Evolutionary conservation across 768 basidiomycete genomes (phyloP).

Genomic region (Agaricus subrufescens): DNA sequence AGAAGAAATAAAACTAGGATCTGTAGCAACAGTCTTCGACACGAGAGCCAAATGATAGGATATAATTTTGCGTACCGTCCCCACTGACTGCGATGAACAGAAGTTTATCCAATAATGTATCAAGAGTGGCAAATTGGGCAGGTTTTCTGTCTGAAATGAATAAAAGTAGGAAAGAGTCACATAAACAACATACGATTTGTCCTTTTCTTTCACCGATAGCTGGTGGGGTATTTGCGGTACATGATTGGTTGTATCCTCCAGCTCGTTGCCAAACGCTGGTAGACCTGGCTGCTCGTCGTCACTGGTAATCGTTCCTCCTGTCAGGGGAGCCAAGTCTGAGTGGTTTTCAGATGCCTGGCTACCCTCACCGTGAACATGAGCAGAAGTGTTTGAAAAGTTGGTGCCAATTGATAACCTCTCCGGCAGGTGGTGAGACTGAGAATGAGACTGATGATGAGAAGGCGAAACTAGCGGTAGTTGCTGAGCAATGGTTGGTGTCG

Average conservation of each 20-base stretch:
- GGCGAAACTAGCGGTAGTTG: background rate
- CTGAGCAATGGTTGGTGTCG: constrained; percentile 45
- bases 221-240: constrained; percentile 16
- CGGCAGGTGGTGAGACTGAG: background rate
- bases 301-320: background rate
- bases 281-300: constrained; percentile 9
- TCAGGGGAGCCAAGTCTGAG: background rate
- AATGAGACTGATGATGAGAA: background rate
- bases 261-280: background rate
- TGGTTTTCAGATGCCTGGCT: background rate
- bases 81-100: constrained; percentile 80
- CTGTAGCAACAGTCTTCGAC: constrained; percentile 27
- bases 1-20: constrained; percentile 71
- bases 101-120: constrained; percentile 78
- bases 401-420: background rate
- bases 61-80: constrained; percentile 50
- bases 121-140: constrained; percentile 69
- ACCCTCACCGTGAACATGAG: background rate
- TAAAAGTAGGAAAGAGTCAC: background rate
- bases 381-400: background rate
- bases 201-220: constrained; percentile 31
- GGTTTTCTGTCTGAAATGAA: constrained; percentile 34
- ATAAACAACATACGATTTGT: constrained; percentile 43
- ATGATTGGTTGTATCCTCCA: background rate
- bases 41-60: too few relatives aligned